Evolutionary conservation across 129 eudicot genomes (phyloP).

Genomic region (Gnaphalium uliginosum): DNA sequence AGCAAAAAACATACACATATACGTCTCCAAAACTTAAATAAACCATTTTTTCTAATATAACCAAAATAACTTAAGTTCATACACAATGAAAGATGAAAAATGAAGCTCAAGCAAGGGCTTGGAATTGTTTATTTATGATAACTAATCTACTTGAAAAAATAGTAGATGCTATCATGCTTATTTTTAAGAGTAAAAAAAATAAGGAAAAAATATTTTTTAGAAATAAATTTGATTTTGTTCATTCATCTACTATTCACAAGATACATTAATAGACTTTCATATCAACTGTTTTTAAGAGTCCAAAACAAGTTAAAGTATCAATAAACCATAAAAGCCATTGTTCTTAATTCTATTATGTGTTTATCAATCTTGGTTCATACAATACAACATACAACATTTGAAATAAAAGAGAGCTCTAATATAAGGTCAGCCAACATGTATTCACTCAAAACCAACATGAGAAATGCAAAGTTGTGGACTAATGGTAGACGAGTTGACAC

Average conservation of each 20-base stretch:
- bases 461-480: not conserved
- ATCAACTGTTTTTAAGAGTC: not conserved
- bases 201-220: too few species aligned
- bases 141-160: too few species aligned
- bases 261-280: not conserved
- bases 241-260: not conserved
- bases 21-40: too few species aligned
- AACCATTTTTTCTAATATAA: too few species aligned
- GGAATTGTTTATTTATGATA: too few species aligned
- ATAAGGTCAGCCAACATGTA: not conserved
- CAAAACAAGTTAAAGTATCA: not conserved
- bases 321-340: not conserved
- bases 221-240: too few species aligned
- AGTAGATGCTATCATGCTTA: too few species aligned
- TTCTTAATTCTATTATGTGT: not conserved
- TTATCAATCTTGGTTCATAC: slow-evolving; percentile 5
- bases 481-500: not conserved
- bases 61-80: too few species aligned
- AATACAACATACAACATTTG: slow-evolving; percentile 11
- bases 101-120: too few species aligned
- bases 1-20: too few species aligned
- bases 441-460: not conserved
- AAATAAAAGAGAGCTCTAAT: not conserved
- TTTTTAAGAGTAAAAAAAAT: too few species aligned
- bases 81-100: too few species aligned